These are phyloP conservation scores for Quillaja saponaria DNA, from an alignment of 306 rosid species.

Conservation along the genomic window DNA sequence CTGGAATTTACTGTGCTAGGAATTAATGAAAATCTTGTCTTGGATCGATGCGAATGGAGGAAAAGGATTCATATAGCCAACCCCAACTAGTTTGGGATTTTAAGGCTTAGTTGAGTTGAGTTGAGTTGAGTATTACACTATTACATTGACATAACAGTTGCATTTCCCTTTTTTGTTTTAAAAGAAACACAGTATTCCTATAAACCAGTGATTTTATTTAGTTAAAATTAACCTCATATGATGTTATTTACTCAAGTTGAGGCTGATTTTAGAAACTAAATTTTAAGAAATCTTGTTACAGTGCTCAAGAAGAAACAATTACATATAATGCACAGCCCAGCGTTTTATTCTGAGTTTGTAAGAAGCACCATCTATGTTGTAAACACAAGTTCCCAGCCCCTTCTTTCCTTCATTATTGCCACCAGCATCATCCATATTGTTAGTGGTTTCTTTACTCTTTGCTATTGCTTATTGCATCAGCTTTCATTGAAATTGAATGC, in stretches of 20 bases:
- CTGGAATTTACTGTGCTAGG: too few relatives aligned
- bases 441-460: background rate
- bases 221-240: slow-evolving; percentile 8
- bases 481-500: slow-evolving; percentile 23
- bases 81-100: too few relatives aligned
- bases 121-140: too few relatives aligned
- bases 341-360: background rate
- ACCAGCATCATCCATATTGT: slow-evolving; percentile 21
- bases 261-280: background rate
- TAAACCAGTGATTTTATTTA: too few relatives aligned
- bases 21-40: too few relatives aligned
- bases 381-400: slow-evolving; percentile 17
- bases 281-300: background rate
- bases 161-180: too few relatives aligned
- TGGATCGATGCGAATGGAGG: too few relatives aligned
- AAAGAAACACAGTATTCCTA: too few relatives aligned
- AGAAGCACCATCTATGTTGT: background rate
- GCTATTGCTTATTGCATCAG: too few relatives aligned
- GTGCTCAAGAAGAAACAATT: background rate
- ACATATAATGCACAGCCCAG: slow-evolving; percentile 15
- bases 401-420: slow-evolving; percentile 3
- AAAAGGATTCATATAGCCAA: too few relatives aligned
- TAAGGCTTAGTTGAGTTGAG: too few relatives aligned
- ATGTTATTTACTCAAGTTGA: slow-evolving; percentile 12
- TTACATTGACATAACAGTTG: too few relatives aligned